phyloP scores from a whole-genome alignment of 2,329 filamentous ascomycete genomes.

The Aspergillus persii region DNA sequence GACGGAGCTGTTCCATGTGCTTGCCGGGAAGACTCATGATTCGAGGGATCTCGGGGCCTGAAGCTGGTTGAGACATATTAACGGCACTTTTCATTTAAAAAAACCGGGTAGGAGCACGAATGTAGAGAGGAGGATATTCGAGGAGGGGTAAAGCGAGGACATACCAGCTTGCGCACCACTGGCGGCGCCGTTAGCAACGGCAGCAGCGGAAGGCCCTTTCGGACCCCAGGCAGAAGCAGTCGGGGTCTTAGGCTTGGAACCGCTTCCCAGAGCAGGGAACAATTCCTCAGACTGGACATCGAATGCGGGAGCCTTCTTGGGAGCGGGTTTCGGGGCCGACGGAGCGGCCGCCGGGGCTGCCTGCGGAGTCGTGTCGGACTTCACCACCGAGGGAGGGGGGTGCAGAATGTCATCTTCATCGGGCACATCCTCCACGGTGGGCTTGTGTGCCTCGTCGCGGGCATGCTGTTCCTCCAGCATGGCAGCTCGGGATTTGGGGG shows the following conservation, averaged over 20 bases:
- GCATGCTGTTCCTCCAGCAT: constrained; percentile 54
- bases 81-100: not conserved
- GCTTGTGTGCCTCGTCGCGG: constrained; percentile 54
- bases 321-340: constrained; percentile 40
- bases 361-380: constrained; percentile 23
- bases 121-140: not conserved
- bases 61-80: constrained; percentile 41
- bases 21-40: constrained; percentile 77
- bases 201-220: constrained; percentile 50
- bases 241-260: constrained; percentile 61
- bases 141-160: constrained; percentile 32
- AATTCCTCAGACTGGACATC: constrained; percentile 86
- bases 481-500: constrained; percentile 50
- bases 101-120: constrained; percentile 16
- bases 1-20: constrained; percentile 71
- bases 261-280: constrained; percentile 85
- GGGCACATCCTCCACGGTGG: constrained; percentile 74
- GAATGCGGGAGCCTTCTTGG: constrained; percentile 51
- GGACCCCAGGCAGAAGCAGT: constrained; percentile 75
- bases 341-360: constrained; percentile 30
- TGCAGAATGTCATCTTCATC: constrained; percentile 73
- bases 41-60: constrained; percentile 44
- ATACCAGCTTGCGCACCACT: constrained; percentile 55
- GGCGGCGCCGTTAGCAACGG: constrained; percentile 46
- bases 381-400: constrained; percentile 48